Base-by-base conservation (phyloP, 2,329 filamentous ascomycete species). In the Fusarium protoensiforme region DNA sequence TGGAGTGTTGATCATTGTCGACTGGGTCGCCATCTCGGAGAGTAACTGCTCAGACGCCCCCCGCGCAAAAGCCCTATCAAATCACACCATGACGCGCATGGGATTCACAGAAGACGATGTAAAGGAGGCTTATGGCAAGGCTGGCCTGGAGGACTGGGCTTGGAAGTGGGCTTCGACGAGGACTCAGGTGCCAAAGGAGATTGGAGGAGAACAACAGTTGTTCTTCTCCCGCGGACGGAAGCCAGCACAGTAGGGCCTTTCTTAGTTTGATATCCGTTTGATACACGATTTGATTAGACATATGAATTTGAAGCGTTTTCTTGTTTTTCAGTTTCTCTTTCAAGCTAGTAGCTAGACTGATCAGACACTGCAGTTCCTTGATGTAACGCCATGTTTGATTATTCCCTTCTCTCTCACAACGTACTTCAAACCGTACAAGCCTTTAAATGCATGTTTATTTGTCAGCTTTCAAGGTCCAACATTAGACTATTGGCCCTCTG, bases 1-100 rank as follows among this genome's bases (percentile, higher is more conserved):
- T 1, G 82, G 82, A 6, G 69, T 78, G 0, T 53, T 84, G 11
- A 68, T 83, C 31, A 75, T 83, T 5, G 63, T 83, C 2, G 82
- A 84, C 64, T 81, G 80, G 78, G 72, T 79, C 14, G 53, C 61
- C 1, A 43, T 53, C 1, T 58, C 65, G 0, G 76, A 76, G 38
- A 71, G 68, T 27, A 72, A 65, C 4, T 67, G 69, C 14, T 33
- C 29, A 7, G 61, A 53, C 9, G 24, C 41, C 1, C 61, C 60
- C 3, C 64, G 51, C 5, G 61, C 69, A 0, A 64, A 61, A 8
- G 57, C 67, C 0, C 36, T 72, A 2, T 68, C 74, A 0, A 68
- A 61, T 7, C 67, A 76, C 8, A 77, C 67, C 3, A 73, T 78
- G 11, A 71, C 67, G 2, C 67, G 73, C 1, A 66, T 72, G 33